Conservation (phyloP, 306 rosid species). For the Parietaria judaica region DNA sequence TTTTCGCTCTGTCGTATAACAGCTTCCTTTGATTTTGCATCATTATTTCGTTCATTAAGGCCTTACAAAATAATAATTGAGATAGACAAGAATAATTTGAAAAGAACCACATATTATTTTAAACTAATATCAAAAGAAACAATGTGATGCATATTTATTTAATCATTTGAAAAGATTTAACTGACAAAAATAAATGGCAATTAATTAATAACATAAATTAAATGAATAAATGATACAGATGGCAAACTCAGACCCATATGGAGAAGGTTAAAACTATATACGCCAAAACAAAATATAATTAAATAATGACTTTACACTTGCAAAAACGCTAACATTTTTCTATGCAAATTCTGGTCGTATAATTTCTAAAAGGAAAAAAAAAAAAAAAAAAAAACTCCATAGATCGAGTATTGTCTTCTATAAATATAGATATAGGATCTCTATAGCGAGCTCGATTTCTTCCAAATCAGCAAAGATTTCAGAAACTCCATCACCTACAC, state of each 20-base stretch:
- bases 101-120: no score
- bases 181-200: no score
- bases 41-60: no score
- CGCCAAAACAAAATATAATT: slow-evolving; percentile 18
- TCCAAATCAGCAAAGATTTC: slow-evolving; percentile 63
- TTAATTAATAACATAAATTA: no score
- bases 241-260: slow-evolving; percentile 13
- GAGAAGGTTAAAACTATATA: slow-evolving; percentile 6
- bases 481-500: slow-evolving; percentile 92
- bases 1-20: no score
- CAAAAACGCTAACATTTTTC: slow-evolving; percentile 26
- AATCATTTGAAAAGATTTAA: no score
- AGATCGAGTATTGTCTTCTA: slow-evolving; percentile 29
- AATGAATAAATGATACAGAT: slow-evolving; percentile 7
- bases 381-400: no score
- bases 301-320: slow-evolving; percentile 40
- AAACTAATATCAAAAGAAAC: no score
- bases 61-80: no score
- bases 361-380: slow-evolving; percentile 21
- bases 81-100: no score
- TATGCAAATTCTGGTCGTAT: slow-evolving; percentile 26
- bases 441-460: slow-evolving; percentile 46
- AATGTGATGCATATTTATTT: no score
- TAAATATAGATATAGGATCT: slow-evolving; percentile 28
- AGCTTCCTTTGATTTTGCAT: no score